Percentiles rank a stretch among this genome's conserved stretches.
Evolutionary conservation across 2,329 filamentous ascomycete species (phyloP).

Genomic region (Fusarium floridanum): DNA sequence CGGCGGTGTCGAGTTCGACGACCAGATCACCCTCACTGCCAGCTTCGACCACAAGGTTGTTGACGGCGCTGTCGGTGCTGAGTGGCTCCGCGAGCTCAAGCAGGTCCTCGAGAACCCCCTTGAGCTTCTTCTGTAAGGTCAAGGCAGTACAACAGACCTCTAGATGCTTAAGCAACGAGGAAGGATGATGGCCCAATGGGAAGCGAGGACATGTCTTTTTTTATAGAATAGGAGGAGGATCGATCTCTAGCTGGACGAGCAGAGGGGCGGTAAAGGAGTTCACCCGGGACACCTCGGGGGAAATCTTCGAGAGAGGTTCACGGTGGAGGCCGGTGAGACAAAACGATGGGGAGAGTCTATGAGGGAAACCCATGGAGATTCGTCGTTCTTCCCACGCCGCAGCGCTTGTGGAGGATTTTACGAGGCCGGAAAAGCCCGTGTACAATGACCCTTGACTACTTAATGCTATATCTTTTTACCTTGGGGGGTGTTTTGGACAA

Average conservation of each 20-base stretch:
- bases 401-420: conserved; percentile 40
- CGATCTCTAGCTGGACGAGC: conserved; percentile 22
- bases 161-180: conserved; percentile 7
- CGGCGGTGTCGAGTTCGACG: conserved; percentile 88
- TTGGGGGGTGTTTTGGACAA: conserved; percentile 44
- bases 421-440: conserved; percentile 52
- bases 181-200: conserved; percentile 10
- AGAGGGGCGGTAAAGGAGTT: conserved; percentile 27
- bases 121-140: conserved; percentile 84
- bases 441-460: conserved; percentile 60
- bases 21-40: conserved; percentile 94
- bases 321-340: conserved; percentile 18
- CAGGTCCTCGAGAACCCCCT: conserved; percentile 97
- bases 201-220: conserved; percentile 39
- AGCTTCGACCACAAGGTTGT: conserved; percentile 99
- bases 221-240: conserved; percentile 40
- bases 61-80: conserved; percentile 93
- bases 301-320: conserved; percentile 18
- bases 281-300: conserved; percentile 27
- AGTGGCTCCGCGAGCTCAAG: conserved; percentile 98
- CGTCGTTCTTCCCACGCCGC: conserved; percentile 22
- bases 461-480: conserved; percentile 54
- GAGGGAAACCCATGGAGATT: conserved; percentile 27
- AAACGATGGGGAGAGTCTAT: conserved; percentile 21
- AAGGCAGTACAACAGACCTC: conserved; percentile 5